Evolutionary conservation across 768 basidiomycete species (phyloP).

Genomic region (Leccinum sublutescens): DNA sequence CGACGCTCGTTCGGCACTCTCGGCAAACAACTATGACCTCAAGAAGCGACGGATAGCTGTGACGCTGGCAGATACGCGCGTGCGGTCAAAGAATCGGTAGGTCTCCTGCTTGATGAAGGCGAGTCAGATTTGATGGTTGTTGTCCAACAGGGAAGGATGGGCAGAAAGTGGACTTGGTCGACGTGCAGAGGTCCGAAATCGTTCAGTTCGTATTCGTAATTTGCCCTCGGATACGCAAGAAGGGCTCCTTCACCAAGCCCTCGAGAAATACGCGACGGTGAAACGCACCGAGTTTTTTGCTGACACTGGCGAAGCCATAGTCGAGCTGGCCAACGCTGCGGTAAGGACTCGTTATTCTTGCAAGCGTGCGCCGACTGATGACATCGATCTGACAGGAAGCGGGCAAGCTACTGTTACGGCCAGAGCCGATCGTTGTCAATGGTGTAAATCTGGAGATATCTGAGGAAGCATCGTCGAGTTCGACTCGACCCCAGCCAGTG

Average conservation of each 20-base stretch:
- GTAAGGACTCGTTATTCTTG: constrained; percentile 38
- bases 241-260: constrained; percentile 82
- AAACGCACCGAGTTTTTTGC: constrained; percentile 75
- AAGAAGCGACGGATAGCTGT: constrained; percentile 91
- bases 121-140: background rate
- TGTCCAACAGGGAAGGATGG: constrained; percentile 35
- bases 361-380: background rate
- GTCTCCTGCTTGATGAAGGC: constrained; percentile 12
- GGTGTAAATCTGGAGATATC: constrained; percentile 57
- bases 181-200: constrained; percentile 55
- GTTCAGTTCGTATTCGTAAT: constrained; percentile 74
- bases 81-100: constrained; percentile 52
- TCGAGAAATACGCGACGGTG: constrained; percentile 74
- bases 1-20: constrained; percentile 67
- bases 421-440: constrained; percentile 71
- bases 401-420: constrained; percentile 69
- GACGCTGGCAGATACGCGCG: constrained; percentile 76
- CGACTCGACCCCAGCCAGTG: constrained; percentile 26
- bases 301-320: constrained; percentile 57
- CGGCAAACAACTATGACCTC: constrained; percentile 82
- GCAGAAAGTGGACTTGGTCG: constrained; percentile 58
- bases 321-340: constrained; percentile 64
- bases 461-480: constrained; percentile 47
- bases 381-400: constrained; percentile 58
- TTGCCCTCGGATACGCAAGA: constrained; percentile 82